These are phyloP conservation scores for Diaporthe australafricana DNA, from an alignment of 2,329 filamentous ascomycete genomes.

Conservation along the genomic window DNA sequence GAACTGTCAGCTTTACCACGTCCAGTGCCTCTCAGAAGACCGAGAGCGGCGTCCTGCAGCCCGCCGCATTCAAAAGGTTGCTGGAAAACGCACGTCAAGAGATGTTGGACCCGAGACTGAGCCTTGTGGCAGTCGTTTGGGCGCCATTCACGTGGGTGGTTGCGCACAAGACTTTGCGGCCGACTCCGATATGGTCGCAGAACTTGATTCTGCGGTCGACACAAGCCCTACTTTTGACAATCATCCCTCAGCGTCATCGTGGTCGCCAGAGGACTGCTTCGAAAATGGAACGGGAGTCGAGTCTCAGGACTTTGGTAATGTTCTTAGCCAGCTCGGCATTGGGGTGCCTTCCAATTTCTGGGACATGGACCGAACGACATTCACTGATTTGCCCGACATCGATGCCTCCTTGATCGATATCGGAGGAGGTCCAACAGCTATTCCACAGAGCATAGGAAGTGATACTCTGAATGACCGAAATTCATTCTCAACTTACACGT, in stretches of 20 bases:
- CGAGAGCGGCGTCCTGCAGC: not conserved
- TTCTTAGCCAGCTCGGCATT: slow-evolving; percentile 6
- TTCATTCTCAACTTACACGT: not conserved
- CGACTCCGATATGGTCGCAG: not conserved
- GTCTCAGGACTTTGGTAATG: not conserved
- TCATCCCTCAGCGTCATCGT: not conserved
- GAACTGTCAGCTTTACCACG: not conserved
- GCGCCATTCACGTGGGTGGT: not conserved
- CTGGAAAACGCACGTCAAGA: not conserved
- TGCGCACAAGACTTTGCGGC: not conserved
- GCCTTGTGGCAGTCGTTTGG: no score
- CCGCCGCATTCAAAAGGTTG: not conserved
- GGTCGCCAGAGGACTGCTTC: slow-evolving; percentile 1
- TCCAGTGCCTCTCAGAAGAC: not conserved
- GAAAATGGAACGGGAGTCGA: not conserved
- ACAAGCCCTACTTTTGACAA: not conserved
- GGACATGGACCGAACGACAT: slow-evolving; percentile 1
- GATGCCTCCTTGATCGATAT: not conserved
- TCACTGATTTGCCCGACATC: not conserved
- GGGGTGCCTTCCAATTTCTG: slow-evolving; percentile 7
- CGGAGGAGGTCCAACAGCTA: not conserved
- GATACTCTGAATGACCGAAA: not conserved
- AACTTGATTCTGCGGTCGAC: not conserved
- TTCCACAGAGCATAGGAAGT: not conserved
- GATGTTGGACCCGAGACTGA: not conserved